A percentile compares a stretch with the other conserved stretches of the same genome.
Conservation (phyloP, 495 filamentous ascomycete genomes). For the Penicillium samsonianum region DNA sequence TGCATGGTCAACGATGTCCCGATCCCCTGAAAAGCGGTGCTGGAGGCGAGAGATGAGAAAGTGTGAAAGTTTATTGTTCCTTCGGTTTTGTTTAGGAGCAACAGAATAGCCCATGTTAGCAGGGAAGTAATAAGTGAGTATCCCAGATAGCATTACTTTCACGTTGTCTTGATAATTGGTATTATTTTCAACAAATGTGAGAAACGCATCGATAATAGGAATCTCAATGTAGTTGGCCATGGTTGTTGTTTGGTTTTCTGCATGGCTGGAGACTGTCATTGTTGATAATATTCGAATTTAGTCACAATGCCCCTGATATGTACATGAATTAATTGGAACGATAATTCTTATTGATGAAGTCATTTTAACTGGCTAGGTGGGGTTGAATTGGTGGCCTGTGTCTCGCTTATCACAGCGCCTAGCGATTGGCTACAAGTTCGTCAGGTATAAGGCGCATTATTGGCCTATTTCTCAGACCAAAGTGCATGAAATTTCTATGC, state of each 20-base stretch:
- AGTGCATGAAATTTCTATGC: no score
- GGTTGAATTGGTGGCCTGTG: no score
- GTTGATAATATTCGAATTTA: no score
- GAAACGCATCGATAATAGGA: background rate
- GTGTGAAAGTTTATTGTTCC: background rate
- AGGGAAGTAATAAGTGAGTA: background rate
- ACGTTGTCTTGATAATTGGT: background rate
- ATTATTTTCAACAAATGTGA: background rate
- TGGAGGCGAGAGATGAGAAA: background rate
- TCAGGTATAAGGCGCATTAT: no score
- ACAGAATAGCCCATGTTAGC: background rate
- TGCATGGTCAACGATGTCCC: background rate
- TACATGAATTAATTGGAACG: no score
- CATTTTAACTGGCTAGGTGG: no score
- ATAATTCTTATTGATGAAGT: no score
- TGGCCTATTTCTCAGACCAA: no score
- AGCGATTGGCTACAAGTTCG: no score
- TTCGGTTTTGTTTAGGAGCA: background rate
- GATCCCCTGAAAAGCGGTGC: background rate
- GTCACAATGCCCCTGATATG: no score
- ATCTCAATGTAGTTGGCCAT: constrained; percentile 17
- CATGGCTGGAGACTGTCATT: no score
- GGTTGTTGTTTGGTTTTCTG: constrained; percentile 11
- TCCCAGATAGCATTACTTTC: background rate
- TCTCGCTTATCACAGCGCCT: no score